Base-by-base conservation (phyloP, 1,284 basidiomycete genomes). In the Taiwanofungus camphoratus region DNA sequence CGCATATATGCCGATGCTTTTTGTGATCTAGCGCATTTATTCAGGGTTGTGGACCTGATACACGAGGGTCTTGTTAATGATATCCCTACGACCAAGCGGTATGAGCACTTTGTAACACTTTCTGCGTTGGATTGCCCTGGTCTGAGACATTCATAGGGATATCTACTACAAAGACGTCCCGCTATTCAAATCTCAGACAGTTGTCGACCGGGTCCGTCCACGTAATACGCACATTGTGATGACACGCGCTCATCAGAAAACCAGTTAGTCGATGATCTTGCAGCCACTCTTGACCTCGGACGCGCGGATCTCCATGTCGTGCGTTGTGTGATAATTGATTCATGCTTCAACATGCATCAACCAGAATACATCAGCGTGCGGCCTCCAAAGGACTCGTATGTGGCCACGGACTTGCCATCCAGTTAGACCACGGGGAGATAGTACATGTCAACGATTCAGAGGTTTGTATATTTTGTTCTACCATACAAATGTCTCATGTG, bases 251-350 rank as follows among this genome's bases (percentile, higher is more conserved):
- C 22, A 3, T 20, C 37, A 19, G 34, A 16, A n/a, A 19, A 22
- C 1, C 52, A 95, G 92, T 70, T 95, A 13, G 79, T 94, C 15
- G 92, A 95, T 54, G 89, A 93, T 55, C 64, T 96, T 11, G 86
- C 91, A 0, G 89, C 88, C 1, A 90, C 91, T 0, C 76, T 92
- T 21, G 69, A 74, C 3, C 58, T 93, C 2, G 72, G 80, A 38
- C 73, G 93, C 30, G 75, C 76, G 5, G 83, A 91, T 55, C 70
- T 96, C 43, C 82, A 87, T 55, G 80, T 96, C 23, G 92, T 92
- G 50, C 56, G 73, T 58, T 16, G 13, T 12, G 32, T 32, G 29
- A 20, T 27, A 31, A 24, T 20, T 15, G 19, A 15, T 7, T 8
- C 6, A 8, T 18, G 27, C 9, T n/a, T 29, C n/a, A 9, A 19